Conservation (phyloP, 78 protist genomes). For the Capsaspora owczarzaki region DNA sequence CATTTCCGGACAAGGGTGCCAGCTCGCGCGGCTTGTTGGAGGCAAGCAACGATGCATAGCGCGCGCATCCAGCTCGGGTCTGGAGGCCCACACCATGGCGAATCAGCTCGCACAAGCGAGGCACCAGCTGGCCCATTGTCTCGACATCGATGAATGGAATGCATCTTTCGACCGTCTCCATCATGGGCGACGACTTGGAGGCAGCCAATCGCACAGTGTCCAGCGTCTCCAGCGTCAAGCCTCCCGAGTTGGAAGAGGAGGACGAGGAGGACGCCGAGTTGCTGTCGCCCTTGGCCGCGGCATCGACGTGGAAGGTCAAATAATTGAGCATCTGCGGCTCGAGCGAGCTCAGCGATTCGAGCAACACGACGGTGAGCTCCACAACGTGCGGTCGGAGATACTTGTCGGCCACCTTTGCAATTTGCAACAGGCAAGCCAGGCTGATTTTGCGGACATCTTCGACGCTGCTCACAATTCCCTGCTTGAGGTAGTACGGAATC, state of each 20-base stretch:
- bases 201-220: neutral
- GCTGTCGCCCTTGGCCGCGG: neutral
- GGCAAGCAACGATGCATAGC: neutral
- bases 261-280: no score
- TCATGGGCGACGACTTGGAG: neutral
- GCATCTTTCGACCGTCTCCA: neutral
- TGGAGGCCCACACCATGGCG: constrained; percentile 4
- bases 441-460: constrained; percentile 33
- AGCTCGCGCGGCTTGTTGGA: neutral
- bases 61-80: neutral
- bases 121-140: neutral
- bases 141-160: neutral
- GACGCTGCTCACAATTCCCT: constrained; percentile 35
- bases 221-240: neutral
- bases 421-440: constrained; percentile 24
- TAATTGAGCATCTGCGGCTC: constrained; percentile 52
- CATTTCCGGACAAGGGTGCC: neutral
- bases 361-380: constrained; percentile 12
- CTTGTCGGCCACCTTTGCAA: constrained; percentile 31
- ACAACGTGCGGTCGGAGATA: constrained; percentile 30
- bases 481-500: neutral
- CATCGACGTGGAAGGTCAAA: constrained; percentile 17
- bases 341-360: constrained; percentile 36
- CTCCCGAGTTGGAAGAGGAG: no score
- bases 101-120: neutral